phyloP scores from a whole-genome alignment of 2,329 filamentous ascomycete genomes.

The Pseudocercospora fijiensis region DNA sequence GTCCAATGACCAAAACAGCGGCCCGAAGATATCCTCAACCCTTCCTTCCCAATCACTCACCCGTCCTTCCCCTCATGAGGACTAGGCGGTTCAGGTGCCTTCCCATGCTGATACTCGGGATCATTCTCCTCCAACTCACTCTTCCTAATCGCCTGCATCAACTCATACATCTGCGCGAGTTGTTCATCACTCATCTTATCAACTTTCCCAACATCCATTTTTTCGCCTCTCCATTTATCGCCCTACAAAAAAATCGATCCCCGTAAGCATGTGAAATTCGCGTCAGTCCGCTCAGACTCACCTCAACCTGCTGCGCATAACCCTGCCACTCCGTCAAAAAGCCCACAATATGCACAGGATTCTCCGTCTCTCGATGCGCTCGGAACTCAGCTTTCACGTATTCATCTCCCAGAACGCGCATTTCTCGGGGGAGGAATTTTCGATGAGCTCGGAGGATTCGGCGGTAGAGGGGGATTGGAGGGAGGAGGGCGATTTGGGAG shows the following conservation, averaged over 20 bases:
- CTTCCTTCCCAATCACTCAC: neutral
- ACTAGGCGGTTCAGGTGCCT: conserved; percentile 20
- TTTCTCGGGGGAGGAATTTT: conserved; percentile 68
- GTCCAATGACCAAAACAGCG: neutral
- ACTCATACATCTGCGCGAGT: conserved; percentile 86
- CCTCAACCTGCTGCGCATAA: conserved; percentile 85
- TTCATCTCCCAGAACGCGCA: conserved; percentile 81
- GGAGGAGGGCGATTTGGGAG: conserved; percentile 67
- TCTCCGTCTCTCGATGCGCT: conserved; percentile 78
- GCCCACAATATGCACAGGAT: conserved; percentile 88
- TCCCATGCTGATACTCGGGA: conserved; percentile 29
- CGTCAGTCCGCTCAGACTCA: neutral
- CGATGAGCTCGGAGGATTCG: conserved; percentile 83
- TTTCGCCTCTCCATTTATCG: conserved; percentile 78
- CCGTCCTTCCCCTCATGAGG: conserved; percentile 11
- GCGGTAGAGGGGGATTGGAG: conserved; percentile 85
- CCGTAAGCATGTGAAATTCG: neutral
- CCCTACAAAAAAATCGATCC: conserved; percentile 54
- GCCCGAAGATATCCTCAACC: neutral
- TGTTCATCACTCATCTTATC: conserved; percentile 97
- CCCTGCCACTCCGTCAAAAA: conserved; percentile 98
- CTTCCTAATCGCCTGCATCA: conserved; percentile 78
- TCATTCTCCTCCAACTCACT: conserved; percentile 51
- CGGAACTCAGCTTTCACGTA: conserved; percentile 93
- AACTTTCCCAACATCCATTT: conserved; percentile 77